Conservation (phyloP, 192 early-diverging fungal genomes). For the Coemansia umbellata region DNA sequence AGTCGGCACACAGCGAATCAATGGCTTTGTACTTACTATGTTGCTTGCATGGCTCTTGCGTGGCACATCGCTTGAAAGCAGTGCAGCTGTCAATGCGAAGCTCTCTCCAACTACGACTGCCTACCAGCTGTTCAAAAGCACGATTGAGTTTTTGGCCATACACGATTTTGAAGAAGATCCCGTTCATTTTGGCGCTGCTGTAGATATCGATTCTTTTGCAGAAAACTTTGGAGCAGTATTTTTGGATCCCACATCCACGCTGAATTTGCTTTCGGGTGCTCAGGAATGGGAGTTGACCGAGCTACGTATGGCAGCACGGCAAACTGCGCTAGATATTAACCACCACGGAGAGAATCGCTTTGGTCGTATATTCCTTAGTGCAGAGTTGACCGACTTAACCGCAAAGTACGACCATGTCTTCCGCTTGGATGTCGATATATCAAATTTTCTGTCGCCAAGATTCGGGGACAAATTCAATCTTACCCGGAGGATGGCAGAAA, state of each 20-base stretch:
- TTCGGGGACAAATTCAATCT: slow-evolving; percentile 2
- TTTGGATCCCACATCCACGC: slow-evolving; percentile 76
- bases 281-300: slow-evolving; percentile 62
- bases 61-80: slow-evolving; percentile 31
- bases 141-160: slow-evolving; percentile 73
- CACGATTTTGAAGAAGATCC: slow-evolving; percentile 38
- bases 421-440: slow-evolving; percentile 30
- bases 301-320: slow-evolving; percentile 40
- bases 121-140: slow-evolving; percentile 82
- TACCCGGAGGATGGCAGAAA: slow-evolving; percentile 15
- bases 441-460: slow-evolving; percentile 16
- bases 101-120: slow-evolving; percentile 69
- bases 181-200: slow-evolving; percentile 14
- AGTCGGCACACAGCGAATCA: slow-evolving; percentile 45
- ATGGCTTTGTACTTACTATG: slow-evolving; percentile 81
- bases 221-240: slow-evolving; percentile 72
- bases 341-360: slow-evolving; percentile 15
- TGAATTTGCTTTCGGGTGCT: slow-evolving; percentile 78
- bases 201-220: slow-evolving; percentile 52
- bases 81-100: slow-evolving; percentile 55
- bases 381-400: slow-evolving; percentile 4
- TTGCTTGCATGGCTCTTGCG: slow-evolving; percentile 81
- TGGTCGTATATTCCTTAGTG: slow-evolving; percentile 27
- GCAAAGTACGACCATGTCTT: slow-evolving; percentile 37
- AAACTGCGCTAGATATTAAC: slow-evolving; percentile 30